These are phyloP conservation scores for Trypanosoma boissoni DNA, from an alignment of 208 protist genomes.

Conservation along the genomic window DNA sequence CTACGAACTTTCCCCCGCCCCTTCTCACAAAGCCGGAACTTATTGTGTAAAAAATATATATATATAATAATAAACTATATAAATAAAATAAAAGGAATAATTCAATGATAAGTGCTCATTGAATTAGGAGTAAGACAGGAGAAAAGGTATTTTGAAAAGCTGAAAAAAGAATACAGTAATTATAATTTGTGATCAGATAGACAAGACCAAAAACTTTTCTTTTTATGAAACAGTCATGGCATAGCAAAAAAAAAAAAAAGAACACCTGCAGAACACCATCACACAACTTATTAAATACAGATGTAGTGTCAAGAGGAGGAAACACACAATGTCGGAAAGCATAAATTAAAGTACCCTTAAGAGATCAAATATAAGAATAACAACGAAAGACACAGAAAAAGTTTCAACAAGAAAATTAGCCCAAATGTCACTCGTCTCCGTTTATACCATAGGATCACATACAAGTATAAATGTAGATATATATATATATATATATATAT, in stretches of 20 bases:
- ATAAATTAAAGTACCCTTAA: too few relatives aligned
- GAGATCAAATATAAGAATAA: slow-evolving; percentile 8
- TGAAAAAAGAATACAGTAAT: background rate
- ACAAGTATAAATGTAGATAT: background rate
- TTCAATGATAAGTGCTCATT: background rate
- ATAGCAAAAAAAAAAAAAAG: slow-evolving; percentile 7
- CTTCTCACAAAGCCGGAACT: too few relatives aligned
- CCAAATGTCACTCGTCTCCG: background rate
- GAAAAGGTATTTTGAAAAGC: background rate
- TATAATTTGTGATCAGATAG: too few relatives aligned
- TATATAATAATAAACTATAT: too few relatives aligned
- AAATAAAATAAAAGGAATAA: slow-evolving; percentile 2
- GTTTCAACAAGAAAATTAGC: slow-evolving; percentile 8
- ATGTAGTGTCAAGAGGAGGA: too few relatives aligned
- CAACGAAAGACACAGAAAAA: slow-evolving; percentile 1
- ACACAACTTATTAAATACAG: too few relatives aligned
- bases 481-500: slow-evolving; percentile 3
- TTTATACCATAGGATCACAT: background rate
- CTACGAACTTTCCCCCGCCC: too few relatives aligned
- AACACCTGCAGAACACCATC: too few relatives aligned
- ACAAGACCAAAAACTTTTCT: background rate
- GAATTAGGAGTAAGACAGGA: slow-evolving; percentile 24
- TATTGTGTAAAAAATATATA: too few relatives aligned
- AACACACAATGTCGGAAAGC: too few relatives aligned
- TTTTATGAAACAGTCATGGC: slow-evolving; percentile 4